Percentiles rank a stretch among this genome's conserved stretches.
Evolutionary conservation across 441 rosid genomes (phyloP).

Genomic region (Aleurites moluccanus): DNA sequence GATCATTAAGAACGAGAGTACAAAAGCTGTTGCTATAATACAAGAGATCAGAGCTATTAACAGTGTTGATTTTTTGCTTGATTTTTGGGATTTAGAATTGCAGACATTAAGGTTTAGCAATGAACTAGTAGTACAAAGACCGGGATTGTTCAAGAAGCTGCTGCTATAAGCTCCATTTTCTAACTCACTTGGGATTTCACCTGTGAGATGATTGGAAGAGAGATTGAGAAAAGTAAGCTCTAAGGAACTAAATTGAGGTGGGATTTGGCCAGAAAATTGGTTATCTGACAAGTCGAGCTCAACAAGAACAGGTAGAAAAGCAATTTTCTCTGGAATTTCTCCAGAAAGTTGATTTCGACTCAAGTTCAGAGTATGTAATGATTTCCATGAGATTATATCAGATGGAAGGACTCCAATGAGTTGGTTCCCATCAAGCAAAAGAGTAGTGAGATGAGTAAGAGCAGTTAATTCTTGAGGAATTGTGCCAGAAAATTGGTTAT

Average conservation of each 20-base stretch:
- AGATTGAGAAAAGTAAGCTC: conserved; percentile 39
- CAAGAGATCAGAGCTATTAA: conserved; percentile 40
- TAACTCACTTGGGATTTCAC: conserved; percentile 44
- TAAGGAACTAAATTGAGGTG: conserved; percentile 44
- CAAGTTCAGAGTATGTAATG: conserved; percentile 37
- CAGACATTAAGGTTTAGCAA: conserved; percentile 51
- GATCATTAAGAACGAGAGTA: conserved; percentile 25
- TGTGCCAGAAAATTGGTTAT: conserved; percentile 47
- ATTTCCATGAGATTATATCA: conserved; percentile 45
- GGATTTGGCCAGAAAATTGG: conserved; percentile 64
- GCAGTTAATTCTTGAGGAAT: conserved; percentile 46
- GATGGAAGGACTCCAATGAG: conserved; percentile 53
- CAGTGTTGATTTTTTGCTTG: conserved; percentile 38
- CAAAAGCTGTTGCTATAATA: conserved; percentile 27
- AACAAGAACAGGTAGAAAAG: conserved; percentile 43
- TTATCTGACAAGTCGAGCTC: conserved; percentile 66
- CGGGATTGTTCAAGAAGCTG: conserved; percentile 55
- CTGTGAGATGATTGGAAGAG: conserved; percentile 53
- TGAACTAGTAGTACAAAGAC: conserved; percentile 51
- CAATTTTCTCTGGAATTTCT: conserved; percentile 41
- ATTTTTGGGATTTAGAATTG: conserved; percentile 17
- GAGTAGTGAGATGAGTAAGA: conserved; percentile 30
- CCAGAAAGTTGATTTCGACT: conserved; percentile 49
- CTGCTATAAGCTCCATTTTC: conserved; percentile 36
- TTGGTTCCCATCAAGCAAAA: conserved; percentile 48